Evolutionary conservation across 192 early-diverging fungal species (phyloP).

Genomic region (Endogone sp.): DNA sequence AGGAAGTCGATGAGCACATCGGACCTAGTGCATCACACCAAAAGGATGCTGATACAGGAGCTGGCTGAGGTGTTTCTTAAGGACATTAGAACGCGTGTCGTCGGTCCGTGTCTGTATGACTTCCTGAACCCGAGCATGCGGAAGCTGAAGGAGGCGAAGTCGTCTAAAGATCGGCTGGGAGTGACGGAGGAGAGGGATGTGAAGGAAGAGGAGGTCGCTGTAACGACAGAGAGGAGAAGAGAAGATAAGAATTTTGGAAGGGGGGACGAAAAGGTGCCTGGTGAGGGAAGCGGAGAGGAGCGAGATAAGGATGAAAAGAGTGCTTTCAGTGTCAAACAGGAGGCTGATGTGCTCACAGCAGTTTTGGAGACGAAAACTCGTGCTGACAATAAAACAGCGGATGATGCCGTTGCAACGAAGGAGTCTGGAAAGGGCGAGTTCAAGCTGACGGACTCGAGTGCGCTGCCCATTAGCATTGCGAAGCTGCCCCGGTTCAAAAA

Average conservation of each 20-base stretch:
- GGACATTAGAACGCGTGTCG: slow-evolving; percentile 47
- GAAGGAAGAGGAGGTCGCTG: neutral
- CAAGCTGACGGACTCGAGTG: neutral
- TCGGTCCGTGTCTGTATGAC: slow-evolving; percentile 46
- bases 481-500: slow-evolving; percentile 45
- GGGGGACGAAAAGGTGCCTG: neutral
- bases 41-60: slow-evolving; percentile 39
- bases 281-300: neutral
- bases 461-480: slow-evolving; percentile 9
- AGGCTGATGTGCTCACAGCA: neutral
- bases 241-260: neutral
- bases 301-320: neutral
- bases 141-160: slow-evolving; percentile 19
- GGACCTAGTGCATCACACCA: slow-evolving; percentile 31
- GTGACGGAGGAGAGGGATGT: slow-evolving; percentile 11
- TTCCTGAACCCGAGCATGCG: slow-evolving; percentile 33
- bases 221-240: neutral
- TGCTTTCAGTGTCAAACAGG: neutral
- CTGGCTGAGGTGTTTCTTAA: slow-evolving; percentile 49
- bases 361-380: neutral
- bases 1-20: slow-evolving; percentile 23
- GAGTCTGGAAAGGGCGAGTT: neutral
- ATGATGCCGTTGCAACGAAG: neutral
- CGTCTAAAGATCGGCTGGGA: slow-evolving; percentile 2
- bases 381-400: neutral